Evolutionary conservation across 1,284 basidiomycete species (phyloP).

Genomic region (Ceratorhiza oryzae-sativae): DNA sequence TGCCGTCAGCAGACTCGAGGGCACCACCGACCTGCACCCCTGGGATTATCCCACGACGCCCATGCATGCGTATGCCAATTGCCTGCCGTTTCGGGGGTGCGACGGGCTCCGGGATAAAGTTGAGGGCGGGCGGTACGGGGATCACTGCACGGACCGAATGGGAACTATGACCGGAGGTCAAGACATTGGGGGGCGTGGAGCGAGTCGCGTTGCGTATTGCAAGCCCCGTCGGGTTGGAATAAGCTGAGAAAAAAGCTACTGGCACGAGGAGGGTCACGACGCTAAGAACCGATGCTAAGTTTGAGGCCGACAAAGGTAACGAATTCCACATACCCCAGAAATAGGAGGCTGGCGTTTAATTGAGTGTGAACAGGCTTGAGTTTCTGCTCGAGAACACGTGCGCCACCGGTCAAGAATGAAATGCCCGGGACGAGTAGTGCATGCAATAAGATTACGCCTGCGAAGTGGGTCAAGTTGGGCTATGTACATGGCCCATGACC

Average conservation of each 20-base stretch:
- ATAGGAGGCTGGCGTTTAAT: slow-evolving; percentile 21
- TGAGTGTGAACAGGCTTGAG: slow-evolving; percentile 33
- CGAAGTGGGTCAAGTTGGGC: not conserved
- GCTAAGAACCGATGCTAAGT: not conserved
- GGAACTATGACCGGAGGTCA: not conserved
- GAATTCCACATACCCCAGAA: slow-evolving; percentile 20
- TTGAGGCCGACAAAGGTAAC: not conserved
- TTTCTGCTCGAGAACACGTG: slow-evolving; percentile 35
- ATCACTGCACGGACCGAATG: not conserved
- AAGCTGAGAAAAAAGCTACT: slow-evolving; percentile 25
- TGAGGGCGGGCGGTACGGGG: not conserved
- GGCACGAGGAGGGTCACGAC: slow-evolving; percentile 28
- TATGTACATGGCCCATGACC: not conserved
- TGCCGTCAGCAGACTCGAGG: not conserved
- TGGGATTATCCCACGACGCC: not conserved
- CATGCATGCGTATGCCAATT: not conserved
- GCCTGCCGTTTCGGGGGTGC: not conserved
- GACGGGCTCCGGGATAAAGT: slow-evolving; percentile 7
- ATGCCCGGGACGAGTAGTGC: slow-evolving; percentile 36
- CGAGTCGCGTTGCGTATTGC: not conserved
- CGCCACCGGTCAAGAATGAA: slow-evolving; percentile 37
- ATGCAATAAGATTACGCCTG: slow-evolving; percentile 40
- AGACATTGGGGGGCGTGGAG: not conserved
- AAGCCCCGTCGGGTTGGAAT: slow-evolving; percentile 5
- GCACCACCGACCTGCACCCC: not conserved